A percentile compares a stretch with the other conserved stretches of the same genome.
Evolutionary conservation across 306 rosid genomes (phyloP).

Genomic region (Cercis canadensis): DNA sequence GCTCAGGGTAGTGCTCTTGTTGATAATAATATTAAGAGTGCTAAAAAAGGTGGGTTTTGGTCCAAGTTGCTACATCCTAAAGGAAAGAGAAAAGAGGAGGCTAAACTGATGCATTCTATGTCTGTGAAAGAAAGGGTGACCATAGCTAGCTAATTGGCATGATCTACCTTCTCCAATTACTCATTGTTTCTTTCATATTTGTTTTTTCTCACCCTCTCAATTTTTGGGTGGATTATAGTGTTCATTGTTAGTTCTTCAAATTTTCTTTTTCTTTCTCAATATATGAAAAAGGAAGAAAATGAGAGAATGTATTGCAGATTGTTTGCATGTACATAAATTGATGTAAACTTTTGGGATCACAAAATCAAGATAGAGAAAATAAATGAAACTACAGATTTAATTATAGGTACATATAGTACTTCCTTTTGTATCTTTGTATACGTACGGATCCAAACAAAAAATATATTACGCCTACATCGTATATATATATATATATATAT

Average conservation of each 20-base stretch:
- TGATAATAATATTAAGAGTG: constrained; percentile 3
- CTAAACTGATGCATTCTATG: constrained; percentile 43
- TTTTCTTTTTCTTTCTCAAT: constrained; percentile 10
- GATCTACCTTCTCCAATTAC: constrained; percentile 5
- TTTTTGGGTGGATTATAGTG: constrained; percentile 20
- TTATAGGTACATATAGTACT: background rate
- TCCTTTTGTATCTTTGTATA: background rate
- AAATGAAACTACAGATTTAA: background rate
- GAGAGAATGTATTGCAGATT: constrained; percentile 12
- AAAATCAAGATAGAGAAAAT: background rate
- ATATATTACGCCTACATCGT: too few species aligned
- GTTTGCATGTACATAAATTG: constrained; percentile 1
- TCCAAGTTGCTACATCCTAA: constrained; percentile 61
- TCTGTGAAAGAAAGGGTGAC: constrained; percentile 39
- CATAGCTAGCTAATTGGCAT: background rate
- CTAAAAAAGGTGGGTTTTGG: constrained; percentile 67
- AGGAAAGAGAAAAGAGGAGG: constrained; percentile 43
- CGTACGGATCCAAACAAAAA: background rate
- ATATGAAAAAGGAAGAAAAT: background rate
- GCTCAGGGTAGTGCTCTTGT: background rate
- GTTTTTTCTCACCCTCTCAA: background rate
- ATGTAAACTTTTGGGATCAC: constrained; percentile 10
- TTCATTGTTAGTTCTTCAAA: background rate
- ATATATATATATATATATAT: too few species aligned
- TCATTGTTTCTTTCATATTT: constrained; percentile 7